These are phyloP conservation scores for Yamadazyma pseudoaaseri DNA, from an alignment of 1,139 yeast genomes.

Conservation along the genomic window DNA sequence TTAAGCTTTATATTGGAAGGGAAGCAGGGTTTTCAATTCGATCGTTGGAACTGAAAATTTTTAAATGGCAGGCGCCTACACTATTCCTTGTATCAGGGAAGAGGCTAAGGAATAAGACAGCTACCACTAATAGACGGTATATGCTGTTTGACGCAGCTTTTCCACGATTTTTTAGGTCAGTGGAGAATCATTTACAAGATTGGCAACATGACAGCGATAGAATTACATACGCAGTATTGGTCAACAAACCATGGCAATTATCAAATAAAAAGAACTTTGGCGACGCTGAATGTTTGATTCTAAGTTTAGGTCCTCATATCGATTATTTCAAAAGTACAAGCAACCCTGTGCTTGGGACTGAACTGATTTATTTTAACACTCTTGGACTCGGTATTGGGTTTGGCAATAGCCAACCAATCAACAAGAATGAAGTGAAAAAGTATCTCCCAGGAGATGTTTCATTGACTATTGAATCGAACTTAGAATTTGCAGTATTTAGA, in stretches of 20 bases:
- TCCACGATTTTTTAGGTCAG: constrained; percentile 45
- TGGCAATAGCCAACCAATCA: constrained; percentile 65
- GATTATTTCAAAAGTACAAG: constrained; percentile 48
- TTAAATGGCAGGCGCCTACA: constrained; percentile 91
- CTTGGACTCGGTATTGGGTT: constrained; percentile 78
- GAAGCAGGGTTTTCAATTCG: constrained; percentile 83
- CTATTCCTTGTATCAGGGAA: constrained; percentile 67
- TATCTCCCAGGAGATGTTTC: constrained; percentile 69
- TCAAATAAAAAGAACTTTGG: constrained; percentile 78
- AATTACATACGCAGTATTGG: constrained; percentile 59
- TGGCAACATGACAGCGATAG: constrained; percentile 42
- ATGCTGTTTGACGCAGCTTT: constrained; percentile 49
- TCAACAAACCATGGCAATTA: constrained; percentile 72
- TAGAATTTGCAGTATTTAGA: constrained; percentile 81
- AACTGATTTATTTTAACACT: constrained; percentile 62
- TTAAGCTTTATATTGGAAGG: constrained; percentile 70
- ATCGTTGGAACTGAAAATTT: constrained; percentile 77
- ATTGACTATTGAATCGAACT: constrained; percentile 68
- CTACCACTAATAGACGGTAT: constrained; percentile 46
- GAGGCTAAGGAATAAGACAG: constrained; percentile 41
- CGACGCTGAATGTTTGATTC: constrained; percentile 48
- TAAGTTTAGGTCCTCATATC: constrained; percentile 66
- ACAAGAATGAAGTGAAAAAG: constrained; percentile 41
- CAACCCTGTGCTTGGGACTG: constrained; percentile 26
- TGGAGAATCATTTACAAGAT: constrained; percentile 25